Conservation (phyloP, 768 basidiomycete genomes). For the Leccinum uliginosum region DNA sequence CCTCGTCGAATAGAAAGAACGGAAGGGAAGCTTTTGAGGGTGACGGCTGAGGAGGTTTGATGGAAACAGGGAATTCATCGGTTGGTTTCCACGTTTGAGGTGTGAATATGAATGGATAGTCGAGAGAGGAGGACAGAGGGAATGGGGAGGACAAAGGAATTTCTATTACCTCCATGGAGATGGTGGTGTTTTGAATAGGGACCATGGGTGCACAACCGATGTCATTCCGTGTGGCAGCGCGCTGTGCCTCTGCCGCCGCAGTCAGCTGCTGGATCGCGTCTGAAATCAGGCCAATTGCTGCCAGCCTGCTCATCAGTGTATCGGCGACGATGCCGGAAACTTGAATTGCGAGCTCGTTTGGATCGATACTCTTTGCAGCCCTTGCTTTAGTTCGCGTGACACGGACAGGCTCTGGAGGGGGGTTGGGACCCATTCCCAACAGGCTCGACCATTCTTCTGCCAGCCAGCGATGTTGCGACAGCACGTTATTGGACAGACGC, state of each 20-base stretch:
- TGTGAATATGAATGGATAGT: neutral
- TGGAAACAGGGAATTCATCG: too few relatives aligned
- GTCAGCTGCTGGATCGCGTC: neutral
- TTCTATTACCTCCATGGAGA: too few relatives aligned
- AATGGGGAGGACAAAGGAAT: too few relatives aligned
- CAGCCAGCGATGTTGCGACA: neutral
- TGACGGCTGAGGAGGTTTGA: too few relatives aligned
- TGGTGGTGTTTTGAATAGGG: too few relatives aligned
- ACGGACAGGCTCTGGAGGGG: neutral
- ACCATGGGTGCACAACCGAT: neutral
- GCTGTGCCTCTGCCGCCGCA: neutral
- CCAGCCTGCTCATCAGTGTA: neutral
- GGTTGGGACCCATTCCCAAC: neutral
- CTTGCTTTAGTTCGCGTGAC: neutral
- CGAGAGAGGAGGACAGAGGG: too few relatives aligned
- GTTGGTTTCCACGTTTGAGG: too few relatives aligned
- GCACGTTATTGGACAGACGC: neutral
- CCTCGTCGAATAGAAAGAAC: too few relatives aligned
- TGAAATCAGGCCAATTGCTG: neutral
- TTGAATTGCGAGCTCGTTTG: neutral
- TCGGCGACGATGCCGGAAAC: neutral
- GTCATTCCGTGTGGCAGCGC: neutral
- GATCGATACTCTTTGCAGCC: neutral
- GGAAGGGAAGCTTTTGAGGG: too few relatives aligned
- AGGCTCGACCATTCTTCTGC: slow-evolving; percentile 1